Conservation (phyloP, 495 filamentous ascomycete species). For the Parathielavia appendiculata region DNA sequence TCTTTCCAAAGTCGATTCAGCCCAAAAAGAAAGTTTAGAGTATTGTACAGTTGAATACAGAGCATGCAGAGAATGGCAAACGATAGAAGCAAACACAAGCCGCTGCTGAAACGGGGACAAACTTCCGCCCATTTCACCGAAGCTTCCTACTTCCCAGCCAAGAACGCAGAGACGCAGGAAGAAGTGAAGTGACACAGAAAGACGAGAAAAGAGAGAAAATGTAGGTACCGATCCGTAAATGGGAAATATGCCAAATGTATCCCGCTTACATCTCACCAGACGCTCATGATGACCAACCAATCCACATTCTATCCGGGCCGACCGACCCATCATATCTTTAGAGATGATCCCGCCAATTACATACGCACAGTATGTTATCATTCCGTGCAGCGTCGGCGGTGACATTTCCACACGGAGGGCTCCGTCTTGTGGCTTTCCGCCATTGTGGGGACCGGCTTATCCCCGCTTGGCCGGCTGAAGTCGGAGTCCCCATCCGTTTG, state of each 20-base stretch:
- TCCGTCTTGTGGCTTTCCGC: not conserved
- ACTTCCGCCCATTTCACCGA: not conserved
- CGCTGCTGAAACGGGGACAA: not conserved
- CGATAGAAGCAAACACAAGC: not conserved
- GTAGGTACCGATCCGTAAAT: not conserved
- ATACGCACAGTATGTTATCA: not conserved
- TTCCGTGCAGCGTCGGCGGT: not conserved
- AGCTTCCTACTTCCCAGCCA: not conserved
- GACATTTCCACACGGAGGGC: not conserved
- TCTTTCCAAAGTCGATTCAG: not conserved
- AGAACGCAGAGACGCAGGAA: not conserved
- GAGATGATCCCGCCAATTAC: not conserved
- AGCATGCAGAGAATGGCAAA: constrained; percentile 6
- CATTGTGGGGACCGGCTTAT: not conserved
- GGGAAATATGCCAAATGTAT: constrained; percentile 9
- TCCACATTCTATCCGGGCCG: constrained; percentile 4
- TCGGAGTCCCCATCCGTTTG: not conserved
- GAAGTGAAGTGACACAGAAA: constrained; percentile 8
- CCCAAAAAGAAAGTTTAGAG: not conserved
- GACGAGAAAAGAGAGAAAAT: constrained; percentile 4
- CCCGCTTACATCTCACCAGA: constrained; percentile 4
- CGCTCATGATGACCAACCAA: not conserved
- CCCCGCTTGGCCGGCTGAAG: not conserved
- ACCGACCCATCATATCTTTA: not conserved
- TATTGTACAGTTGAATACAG: constrained; percentile 14